Evolutionary conservation across 331 rosid species (phyloP).

Genomic region (Pyrus hybrid): DNA sequence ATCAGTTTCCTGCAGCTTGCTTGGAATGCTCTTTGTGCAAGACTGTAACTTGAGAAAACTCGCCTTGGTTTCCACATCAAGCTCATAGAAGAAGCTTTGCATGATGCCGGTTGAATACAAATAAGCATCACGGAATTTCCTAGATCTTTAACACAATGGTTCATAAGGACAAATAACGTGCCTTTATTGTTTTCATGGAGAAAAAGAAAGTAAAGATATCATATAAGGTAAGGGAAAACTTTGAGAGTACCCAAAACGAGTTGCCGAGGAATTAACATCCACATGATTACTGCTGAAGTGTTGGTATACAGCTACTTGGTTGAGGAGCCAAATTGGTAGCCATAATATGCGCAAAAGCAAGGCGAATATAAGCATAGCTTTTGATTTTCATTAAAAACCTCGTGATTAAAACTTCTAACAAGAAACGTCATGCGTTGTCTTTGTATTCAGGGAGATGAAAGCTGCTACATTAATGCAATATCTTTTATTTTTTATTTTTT

Average conservation of each 20-base stretch:
- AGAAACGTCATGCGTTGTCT: too few species aligned
- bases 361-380: neutral
- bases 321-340: neutral
- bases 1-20: neutral
- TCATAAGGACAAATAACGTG: slow-evolving; percentile 40
- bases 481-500: too few species aligned
- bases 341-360: neutral
- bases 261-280: neutral
- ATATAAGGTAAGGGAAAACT: neutral
- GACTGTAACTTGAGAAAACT: slow-evolving; percentile 32
- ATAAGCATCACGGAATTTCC: slow-evolving; percentile 39
- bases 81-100: slow-evolving; percentile 27
- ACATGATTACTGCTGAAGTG: neutral
- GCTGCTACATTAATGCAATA: too few species aligned
- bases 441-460: too few species aligned
- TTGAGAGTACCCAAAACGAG: neutral
- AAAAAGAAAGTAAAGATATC: neutral
- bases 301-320: neutral
- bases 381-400: neutral
- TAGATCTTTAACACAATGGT: neutral
- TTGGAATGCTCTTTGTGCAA: slow-evolving; percentile 22
- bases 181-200: slow-evolving; percentile 12
- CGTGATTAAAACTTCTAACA: too few species aligned
- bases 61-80: slow-evolving; percentile 28
- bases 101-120: slow-evolving; percentile 38